Percentiles rank a stretch among this genome's conserved stretches.
These are phyloP conservation scores for Exophiala sp. DNA, from an alignment of 2,329 filamentous ascomycete species.

Conservation along the genomic window DNA sequence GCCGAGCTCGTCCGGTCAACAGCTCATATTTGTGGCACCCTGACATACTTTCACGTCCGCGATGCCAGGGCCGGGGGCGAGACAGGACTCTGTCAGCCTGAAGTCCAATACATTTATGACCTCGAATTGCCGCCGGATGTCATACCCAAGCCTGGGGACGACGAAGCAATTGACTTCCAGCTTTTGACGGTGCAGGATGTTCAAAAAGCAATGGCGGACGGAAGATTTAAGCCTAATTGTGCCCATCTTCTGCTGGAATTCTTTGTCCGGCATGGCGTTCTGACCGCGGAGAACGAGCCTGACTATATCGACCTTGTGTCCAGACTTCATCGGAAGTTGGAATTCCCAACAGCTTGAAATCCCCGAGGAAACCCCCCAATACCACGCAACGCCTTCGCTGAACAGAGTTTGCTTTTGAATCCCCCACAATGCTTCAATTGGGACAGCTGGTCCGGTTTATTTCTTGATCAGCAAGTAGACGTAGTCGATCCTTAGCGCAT, in stretches of 20 bases:
- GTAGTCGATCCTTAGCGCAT: conserved; percentile 83
- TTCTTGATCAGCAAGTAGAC: conserved; percentile 93
- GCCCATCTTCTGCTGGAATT: conserved; percentile 80
- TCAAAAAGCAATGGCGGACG: conserved; percentile 59
- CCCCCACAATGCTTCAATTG: neutral
- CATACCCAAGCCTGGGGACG: conserved; percentile 70
- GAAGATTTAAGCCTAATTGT: conserved; percentile 91
- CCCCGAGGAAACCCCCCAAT: neutral
- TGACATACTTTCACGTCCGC: conserved; percentile 81
- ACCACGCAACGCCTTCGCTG: conserved; percentile 19
- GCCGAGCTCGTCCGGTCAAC: conserved; percentile 60
- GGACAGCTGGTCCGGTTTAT: conserved; percentile 39
- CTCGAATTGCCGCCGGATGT: conserved; percentile 66
- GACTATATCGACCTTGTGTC: conserved; percentile 69
- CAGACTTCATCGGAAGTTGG: conserved; percentile 69
- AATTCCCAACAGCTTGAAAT: conserved; percentile 63
- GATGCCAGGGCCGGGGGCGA: conserved; percentile 73
- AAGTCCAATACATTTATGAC: conserved; percentile 88
- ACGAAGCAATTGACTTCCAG: conserved; percentile 80
- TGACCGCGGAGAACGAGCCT: conserved; percentile 72
- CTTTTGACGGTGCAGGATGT: conserved; percentile 73
- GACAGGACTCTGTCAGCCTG: conserved; percentile 75
- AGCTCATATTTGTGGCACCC: conserved; percentile 57
- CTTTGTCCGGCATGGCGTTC: conserved; percentile 74
- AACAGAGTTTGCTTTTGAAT: conserved; percentile 11